These are phyloP conservation scores for Pseudozyma sp. DNA, from an alignment of 1,284 basidiomycete genomes.

Conservation along the genomic window DNA sequence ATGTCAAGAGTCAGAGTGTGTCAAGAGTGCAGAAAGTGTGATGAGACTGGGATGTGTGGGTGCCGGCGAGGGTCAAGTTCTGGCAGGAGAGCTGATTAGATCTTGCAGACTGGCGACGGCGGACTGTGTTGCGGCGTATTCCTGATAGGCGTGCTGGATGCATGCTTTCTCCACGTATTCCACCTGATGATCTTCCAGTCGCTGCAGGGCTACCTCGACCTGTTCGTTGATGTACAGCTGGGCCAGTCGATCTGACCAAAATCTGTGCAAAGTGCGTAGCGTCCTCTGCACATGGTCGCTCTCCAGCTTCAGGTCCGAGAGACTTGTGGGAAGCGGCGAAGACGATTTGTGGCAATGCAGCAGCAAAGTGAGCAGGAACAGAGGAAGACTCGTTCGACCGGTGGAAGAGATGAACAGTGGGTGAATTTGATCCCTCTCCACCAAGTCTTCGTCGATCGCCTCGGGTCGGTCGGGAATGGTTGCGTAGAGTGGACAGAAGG, in stretches of 20 bases:
- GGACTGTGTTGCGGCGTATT: constrained; percentile 11
- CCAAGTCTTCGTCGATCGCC: constrained; percentile 23
- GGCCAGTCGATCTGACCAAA: neutral
- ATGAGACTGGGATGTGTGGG: constrained; percentile 1
- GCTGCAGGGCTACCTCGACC: constrained; percentile 7
- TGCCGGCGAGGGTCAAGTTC: neutral
- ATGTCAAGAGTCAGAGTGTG: no score
- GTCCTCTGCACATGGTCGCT: neutral
- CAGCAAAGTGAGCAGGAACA: constrained; percentile 22
- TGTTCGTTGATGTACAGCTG: neutral
- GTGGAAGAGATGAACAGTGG: constrained; percentile 31
- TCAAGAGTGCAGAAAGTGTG: neutral
- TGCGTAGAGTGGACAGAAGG: constrained; percentile 14
- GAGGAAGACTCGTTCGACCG: constrained; percentile 21
- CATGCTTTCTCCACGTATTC: constrained; percentile 15
- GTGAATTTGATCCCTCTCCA: constrained; percentile 25
- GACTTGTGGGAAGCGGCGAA: neutral
- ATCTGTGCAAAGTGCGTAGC: constrained; percentile 8
- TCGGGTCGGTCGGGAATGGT: neutral
- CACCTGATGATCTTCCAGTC: neutral
- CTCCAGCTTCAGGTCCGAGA: neutral
- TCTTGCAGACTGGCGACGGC: constrained; percentile 10
- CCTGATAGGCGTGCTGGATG: constrained; percentile 41
- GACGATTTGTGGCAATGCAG: neutral
- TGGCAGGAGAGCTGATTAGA: constrained; percentile 1